phyloP scores from a whole-genome alignment of 179 eudicot species.

The Heliamphora pulchella region DNA sequence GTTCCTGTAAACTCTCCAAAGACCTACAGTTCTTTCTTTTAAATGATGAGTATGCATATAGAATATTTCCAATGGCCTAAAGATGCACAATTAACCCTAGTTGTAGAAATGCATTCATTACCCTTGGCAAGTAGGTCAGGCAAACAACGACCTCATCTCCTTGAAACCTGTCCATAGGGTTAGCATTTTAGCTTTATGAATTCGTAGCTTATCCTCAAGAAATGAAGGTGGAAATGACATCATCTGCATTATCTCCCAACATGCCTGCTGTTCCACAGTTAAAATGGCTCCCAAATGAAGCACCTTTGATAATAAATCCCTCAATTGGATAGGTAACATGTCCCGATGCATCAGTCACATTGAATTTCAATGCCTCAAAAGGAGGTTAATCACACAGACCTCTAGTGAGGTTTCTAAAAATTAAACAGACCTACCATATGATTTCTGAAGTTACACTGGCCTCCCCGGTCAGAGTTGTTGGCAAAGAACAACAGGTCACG shows the following conservation, averaged over 20 bases:
- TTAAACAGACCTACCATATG: too few species aligned
- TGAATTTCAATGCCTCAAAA: not conserved
- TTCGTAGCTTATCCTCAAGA: not conserved
- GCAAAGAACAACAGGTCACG: too few species aligned
- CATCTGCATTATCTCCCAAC: not conserved
- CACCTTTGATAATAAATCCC: not conserved
- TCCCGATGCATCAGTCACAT: not conserved
- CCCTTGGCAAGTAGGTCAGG: not conserved
- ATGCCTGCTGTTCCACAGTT: not conserved
- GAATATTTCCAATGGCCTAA: not conserved
- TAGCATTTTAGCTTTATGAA: not conserved
- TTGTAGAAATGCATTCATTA: too few species aligned
- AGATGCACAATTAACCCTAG: too few species aligned
- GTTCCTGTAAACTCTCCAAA: not conserved
- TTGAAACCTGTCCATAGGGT: not conserved
- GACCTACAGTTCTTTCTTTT: not conserved
- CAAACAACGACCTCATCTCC: not conserved
- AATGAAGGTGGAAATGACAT: not conserved
- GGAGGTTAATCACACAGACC: not conserved
- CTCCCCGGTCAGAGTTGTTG: too few species aligned
- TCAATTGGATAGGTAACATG: not conserved
- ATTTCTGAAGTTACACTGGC: too few species aligned
- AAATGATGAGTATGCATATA: not conserved
- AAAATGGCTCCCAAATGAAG: too few species aligned
- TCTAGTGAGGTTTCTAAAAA: too few species aligned